These are phyloP conservation scores for Lepraria neglecta DNA, from an alignment of 495 filamentous ascomycete genomes.

Conservation along the genomic window DNA sequence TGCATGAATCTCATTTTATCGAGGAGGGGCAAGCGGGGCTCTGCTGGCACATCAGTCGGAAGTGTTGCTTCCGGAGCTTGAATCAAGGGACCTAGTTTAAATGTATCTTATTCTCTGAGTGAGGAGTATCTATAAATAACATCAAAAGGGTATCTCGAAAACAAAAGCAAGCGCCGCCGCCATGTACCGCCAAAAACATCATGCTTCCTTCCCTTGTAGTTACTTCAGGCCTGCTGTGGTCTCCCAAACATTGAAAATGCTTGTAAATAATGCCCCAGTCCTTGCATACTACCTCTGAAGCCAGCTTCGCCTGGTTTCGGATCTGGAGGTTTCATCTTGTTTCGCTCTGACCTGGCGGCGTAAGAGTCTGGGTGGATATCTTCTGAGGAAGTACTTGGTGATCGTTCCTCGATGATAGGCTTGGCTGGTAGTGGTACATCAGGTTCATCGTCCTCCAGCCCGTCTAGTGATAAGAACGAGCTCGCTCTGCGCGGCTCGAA, in stretches of 20 bases:
- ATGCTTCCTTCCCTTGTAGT: not conserved
- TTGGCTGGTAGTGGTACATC: not conserved
- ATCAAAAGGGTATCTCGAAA: conserved; percentile 15
- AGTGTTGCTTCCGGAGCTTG: too few relatives aligned
- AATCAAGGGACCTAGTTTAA: too few relatives aligned
- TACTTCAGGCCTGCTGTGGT: conserved; percentile 11
- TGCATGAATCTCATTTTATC: too few relatives aligned
- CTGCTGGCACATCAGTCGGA: too few relatives aligned
- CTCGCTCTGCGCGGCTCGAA: conserved; percentile 1
- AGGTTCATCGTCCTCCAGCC: conserved; percentile 4
- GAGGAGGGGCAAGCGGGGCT: too few relatives aligned
- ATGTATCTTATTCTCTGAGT: conserved; percentile 1
- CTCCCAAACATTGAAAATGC: conserved; percentile 17
- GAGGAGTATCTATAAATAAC: conserved; percentile 5
- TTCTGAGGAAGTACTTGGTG: not conserved
- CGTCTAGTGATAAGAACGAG: not conserved
- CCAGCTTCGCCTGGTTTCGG: conserved; percentile 4
- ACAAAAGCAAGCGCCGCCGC: not conserved
- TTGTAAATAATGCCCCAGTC: conserved; percentile 19
- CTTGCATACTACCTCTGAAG: conserved; percentile 17
- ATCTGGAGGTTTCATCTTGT: conserved; percentile 9
- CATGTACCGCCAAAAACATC: not conserved
- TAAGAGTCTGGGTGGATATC: not conserved
- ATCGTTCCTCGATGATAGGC: not conserved
- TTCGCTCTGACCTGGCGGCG: conserved; percentile 6